Evolutionary conservation across 2,329 filamentous ascomycete species (phyloP).

Genomic region (Onygena corvina): DNA sequence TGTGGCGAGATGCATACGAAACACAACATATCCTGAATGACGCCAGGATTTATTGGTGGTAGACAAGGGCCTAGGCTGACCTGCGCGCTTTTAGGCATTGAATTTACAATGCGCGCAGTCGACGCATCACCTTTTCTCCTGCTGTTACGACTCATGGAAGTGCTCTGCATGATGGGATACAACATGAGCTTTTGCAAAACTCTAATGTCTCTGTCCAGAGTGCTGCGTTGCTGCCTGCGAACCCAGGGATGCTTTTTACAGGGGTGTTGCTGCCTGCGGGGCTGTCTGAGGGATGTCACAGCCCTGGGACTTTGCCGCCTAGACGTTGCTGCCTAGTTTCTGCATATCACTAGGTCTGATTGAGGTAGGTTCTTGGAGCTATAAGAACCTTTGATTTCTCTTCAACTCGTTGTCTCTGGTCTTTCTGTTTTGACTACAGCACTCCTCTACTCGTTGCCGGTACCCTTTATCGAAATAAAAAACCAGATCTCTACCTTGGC

Average conservation of each 20-base stretch:
- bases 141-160: background rate
- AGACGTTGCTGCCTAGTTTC: too few relatives aligned
- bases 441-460: too few relatives aligned
- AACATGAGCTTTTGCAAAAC: too few relatives aligned
- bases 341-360: too few relatives aligned
- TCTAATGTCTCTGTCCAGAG: too few relatives aligned
- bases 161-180: background rate
- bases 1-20: background rate
- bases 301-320: too few relatives aligned
- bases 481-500: too few relatives aligned
- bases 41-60: background rate
- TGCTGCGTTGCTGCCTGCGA: slow-evolving; percentile 1
- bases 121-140: background rate
- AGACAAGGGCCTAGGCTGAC: background rate
- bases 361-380: background rate
- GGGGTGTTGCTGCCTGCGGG: too few relatives aligned
- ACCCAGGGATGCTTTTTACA: too few relatives aligned
- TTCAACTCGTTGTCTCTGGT: background rate
- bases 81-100: background rate
- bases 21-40: background rate
- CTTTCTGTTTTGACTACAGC: too few relatives aligned
- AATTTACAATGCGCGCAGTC: background rate
- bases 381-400: background rate
- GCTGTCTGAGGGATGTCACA: too few relatives aligned
- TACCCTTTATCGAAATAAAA: too few relatives aligned